These are phyloP conservation scores for Aspergillus sp. DNA, from an alignment of 2,329 filamentous ascomycete species.

Conservation along the genomic window DNA sequence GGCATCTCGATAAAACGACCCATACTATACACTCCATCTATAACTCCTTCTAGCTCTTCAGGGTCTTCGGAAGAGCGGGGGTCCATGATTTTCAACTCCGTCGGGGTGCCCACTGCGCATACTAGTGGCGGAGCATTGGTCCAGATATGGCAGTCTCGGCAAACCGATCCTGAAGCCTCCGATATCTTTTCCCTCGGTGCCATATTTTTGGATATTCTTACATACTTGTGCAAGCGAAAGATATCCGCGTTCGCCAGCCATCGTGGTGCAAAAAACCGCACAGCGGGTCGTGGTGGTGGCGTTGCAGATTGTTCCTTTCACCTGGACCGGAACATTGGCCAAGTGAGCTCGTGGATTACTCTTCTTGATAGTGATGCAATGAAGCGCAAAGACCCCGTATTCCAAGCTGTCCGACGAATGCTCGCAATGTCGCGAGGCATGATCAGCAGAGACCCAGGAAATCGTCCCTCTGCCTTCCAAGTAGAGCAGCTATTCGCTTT, in stretches of 20 bases:
- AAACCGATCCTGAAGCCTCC: constrained; percentile 38
- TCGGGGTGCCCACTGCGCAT: constrained; percentile 35
- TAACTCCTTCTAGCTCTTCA: constrained; percentile 32
- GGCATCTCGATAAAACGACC: constrained; percentile 26
- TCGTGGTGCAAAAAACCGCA: constrained; percentile 54
- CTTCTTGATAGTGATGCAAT: constrained; percentile 50
- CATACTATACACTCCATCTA: constrained; percentile 34
- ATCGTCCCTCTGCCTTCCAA: constrained; percentile 31
- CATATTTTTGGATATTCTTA: constrained; percentile 59
- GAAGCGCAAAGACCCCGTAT: constrained; percentile 41
- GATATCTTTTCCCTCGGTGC: constrained; percentile 63
- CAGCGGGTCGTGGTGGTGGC: constrained; percentile 47
- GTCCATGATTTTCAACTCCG: constrained; percentile 14
- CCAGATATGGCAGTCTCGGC: constrained; percentile 40
- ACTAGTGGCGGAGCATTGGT: constrained; percentile 30
- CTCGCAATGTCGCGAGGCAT: constrained; percentile 39
- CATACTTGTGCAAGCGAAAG: constrained; percentile 58
- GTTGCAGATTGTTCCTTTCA: constrained; percentile 60
- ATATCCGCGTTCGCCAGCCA: constrained; percentile 57
- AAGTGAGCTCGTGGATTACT: constrained; percentile 58
- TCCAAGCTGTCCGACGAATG: constrained; percentile 39
- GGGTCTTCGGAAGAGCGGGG: constrained; percentile 19
- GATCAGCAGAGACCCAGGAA: constrained; percentile 34
- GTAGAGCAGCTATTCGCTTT: constrained; percentile 26
- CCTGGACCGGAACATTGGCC: constrained; percentile 50